Evolutionary conservation across 108 stramenopile species (phyloP), one percentile per base, ranked within the genome.

Genomic region (Nitzschia sp.): DNA sequence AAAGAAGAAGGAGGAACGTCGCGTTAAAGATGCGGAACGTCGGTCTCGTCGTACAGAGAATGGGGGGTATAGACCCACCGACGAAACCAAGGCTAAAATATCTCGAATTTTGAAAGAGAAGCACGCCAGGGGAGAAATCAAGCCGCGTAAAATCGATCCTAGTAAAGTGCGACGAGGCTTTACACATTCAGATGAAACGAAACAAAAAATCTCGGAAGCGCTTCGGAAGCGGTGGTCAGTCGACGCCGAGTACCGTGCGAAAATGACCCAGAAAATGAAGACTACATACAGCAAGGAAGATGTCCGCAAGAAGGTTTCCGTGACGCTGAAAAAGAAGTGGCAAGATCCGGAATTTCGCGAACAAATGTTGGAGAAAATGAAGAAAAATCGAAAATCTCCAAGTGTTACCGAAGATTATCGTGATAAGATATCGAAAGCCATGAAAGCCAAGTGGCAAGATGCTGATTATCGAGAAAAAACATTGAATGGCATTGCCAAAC

Each of bases 401-500:
- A 48, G 46, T 25, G 67, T 62, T 52, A 67, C 58, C n/a, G n/a
- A 61, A 36, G 38, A 62, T 1, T 79, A 89, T 72, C 62, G 87
- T 48, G 72, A 78, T 52, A 88, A 86, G 62, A 93, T 93, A 41
- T 84, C 83, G 59, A 77, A 69, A n/a, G 85, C 92, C 44, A 90
- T 93, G 85, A 90, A 88, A 54, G 52, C 36, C n/a, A 90, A 88
- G 58, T 93, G 92, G 92, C 80, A 87, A 73, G 87, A 93, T 80
- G 72, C 73, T 15, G 76, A 75, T 30, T 93, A 90, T 76, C 75
- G 92, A 47, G 68, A 85, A 66, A 80, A 83, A 45, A 78, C 87
- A 32, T 53, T 77, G 38, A 73, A 77, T n/a, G 73, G 80, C n/a
- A 90, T 93, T 63, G 66, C 73, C 26, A 75, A 83, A 60, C 41